Evolutionary conservation across 2,329 filamentous ascomycete genomes (phyloP).

Genomic region (Penicillium griseofulvum): DNA sequence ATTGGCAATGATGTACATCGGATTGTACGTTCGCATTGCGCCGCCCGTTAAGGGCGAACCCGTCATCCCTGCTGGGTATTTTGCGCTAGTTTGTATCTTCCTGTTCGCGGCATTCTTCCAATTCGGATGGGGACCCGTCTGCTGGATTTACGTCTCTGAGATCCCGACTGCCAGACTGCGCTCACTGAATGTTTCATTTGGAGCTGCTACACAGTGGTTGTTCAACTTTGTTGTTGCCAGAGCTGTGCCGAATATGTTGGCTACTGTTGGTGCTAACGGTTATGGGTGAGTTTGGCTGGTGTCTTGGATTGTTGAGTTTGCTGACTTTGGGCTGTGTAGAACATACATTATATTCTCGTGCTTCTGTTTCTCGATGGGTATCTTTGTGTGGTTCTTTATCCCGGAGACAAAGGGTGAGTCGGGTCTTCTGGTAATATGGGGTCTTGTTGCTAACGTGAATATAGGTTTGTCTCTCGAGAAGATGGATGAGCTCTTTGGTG

Average conservation of each 20-base stretch:
- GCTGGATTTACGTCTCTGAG: slow-evolving; percentile 71
- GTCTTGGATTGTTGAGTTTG: slow-evolving; percentile 25
- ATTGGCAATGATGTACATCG: slow-evolving; percentile 66
- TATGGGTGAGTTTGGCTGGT: slow-evolving; percentile 44
- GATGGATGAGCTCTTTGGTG: slow-evolving; percentile 66
- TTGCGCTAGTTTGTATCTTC: slow-evolving; percentile 69
- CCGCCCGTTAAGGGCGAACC: slow-evolving; percentile 50
- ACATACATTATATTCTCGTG: slow-evolving; percentile 68
- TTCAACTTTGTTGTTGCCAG: slow-evolving; percentile 72
- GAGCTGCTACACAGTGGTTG: slow-evolving; percentile 68
- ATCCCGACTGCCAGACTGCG: slow-evolving; percentile 67
- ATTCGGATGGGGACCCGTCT: slow-evolving; percentile 68
- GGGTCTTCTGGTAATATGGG: background rate
- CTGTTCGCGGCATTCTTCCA: slow-evolving; percentile 70
- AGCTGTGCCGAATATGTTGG: slow-evolving; percentile 66
- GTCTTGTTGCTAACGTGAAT: background rate
- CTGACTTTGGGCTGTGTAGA: slow-evolving; percentile 43
- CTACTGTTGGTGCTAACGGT: slow-evolving; percentile 49
- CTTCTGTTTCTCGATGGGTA: slow-evolving; percentile 64
- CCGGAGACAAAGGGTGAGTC: slow-evolving; percentile 67
- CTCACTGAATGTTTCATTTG: slow-evolving; percentile 66
- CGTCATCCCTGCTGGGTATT: slow-evolving; percentile 66
- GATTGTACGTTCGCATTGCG: slow-evolving; percentile 58
- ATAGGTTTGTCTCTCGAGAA: slow-evolving; percentile 55
- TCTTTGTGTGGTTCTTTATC: slow-evolving; percentile 67